phyloP scores from a whole-genome alignment of 2,329 filamentous ascomycete genomes.

The Beauveria brongniartii region DNA sequence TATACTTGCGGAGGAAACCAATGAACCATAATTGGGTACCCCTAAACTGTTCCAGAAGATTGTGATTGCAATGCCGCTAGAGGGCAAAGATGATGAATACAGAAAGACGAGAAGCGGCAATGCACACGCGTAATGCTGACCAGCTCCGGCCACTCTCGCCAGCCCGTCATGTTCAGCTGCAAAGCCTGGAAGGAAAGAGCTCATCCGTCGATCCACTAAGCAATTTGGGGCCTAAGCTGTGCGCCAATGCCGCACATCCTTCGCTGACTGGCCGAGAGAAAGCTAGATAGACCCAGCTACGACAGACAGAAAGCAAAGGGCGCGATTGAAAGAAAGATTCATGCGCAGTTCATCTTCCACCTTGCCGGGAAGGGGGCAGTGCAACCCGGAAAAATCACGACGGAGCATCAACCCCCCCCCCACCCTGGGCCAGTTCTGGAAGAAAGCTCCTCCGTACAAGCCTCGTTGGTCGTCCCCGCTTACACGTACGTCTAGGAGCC shows the following conservation, averaged over 20 bases:
- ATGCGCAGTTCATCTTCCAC: too few relatives aligned
- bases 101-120: background rate
- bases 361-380: too few relatives aligned
- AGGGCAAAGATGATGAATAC: background rate
- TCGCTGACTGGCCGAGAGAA: background rate
- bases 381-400: too few relatives aligned
- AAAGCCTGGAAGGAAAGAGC: background rate
- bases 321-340: background rate
- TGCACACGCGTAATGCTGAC: background rate
- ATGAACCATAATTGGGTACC: constrained; percentile 3
- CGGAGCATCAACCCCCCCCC: too few relatives aligned
- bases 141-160: background rate
- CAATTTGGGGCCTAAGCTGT: background rate
- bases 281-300: background rate
- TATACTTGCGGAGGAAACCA: background rate
- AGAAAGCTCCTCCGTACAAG: too few relatives aligned
- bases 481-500: too few relatives aligned
- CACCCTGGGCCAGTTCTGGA: too few relatives aligned
- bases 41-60: background rate
- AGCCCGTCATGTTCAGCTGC: background rate
- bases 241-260: background rate
- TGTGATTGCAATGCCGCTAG: background rate
- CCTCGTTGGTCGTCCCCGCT: too few relatives aligned
- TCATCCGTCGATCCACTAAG: background rate
- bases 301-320: background rate